These are phyloP conservation scores for Trichoderma sp. DNA, from an alignment of 2,329 filamentous ascomycete species.

Conservation along the genomic window DNA sequence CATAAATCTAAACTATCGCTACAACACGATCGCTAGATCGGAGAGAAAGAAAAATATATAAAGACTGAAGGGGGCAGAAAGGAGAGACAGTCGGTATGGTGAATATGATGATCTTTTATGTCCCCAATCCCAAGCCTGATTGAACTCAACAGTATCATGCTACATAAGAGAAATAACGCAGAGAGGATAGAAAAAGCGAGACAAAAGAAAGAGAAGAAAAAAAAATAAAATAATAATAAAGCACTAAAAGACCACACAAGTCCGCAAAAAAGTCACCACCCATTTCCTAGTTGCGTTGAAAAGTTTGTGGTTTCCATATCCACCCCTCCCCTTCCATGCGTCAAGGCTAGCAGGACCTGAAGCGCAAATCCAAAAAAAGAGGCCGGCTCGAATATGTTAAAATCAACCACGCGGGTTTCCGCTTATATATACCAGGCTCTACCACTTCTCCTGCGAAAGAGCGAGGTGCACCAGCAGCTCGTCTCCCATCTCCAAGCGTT, in stretches of 20 bases:
- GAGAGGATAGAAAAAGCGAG: conserved; percentile 31
- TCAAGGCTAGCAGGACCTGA: conserved; percentile 14
- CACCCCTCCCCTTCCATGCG: conserved; percentile 25
- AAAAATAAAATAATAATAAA: background rate
- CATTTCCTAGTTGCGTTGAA: conserved; percentile 25
- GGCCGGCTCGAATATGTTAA: conserved; percentile 29
- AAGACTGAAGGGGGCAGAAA: background rate
- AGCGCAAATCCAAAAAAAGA: conserved; percentile 28
- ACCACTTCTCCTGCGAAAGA: conserved; percentile 19
- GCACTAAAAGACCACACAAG: conserved; percentile 26
- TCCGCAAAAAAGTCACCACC: conserved; percentile 24
- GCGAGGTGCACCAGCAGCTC: conserved; percentile 31
- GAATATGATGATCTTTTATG: conserved; percentile 34
- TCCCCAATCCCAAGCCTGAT: conserved; percentile 29
- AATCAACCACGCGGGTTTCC: conserved; percentile 28
- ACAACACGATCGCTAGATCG: conserved; percentile 24
- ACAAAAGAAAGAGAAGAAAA: conserved; percentile 20
- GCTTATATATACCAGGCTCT: conserved; percentile 31
- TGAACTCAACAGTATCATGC: conserved; percentile 37
- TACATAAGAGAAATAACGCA: conserved; percentile 36
- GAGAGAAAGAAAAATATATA: conserved; percentile 1
- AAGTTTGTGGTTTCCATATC: conserved; percentile 27
- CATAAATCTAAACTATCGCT: conserved; percentile 27
- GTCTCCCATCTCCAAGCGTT: conserved; percentile 23
- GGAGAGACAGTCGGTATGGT: conserved; percentile 22